These are phyloP conservation scores for Bolboschoenus planiculmis DNA, from an alignment of 176 grass and related monocot genomes.

Conservation along the genomic window DNA sequence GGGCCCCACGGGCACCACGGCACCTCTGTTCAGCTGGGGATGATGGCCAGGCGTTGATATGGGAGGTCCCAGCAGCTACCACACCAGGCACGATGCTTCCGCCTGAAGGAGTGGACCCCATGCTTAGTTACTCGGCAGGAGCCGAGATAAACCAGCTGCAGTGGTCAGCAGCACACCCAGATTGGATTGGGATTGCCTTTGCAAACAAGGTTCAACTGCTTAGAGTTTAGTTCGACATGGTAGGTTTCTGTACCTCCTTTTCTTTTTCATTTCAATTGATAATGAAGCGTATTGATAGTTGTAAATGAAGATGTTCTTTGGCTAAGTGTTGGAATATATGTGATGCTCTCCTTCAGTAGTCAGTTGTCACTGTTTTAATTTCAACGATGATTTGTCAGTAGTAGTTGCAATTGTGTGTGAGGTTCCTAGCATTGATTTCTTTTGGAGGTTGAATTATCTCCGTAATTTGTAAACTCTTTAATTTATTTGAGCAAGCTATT, in stretches of 20 bases:
- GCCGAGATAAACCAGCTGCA: slow-evolving; percentile 91
- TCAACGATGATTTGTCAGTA: neutral
- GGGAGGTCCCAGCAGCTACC: slow-evolving; percentile 40
- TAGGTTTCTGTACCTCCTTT: neutral
- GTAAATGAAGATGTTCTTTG: neutral
- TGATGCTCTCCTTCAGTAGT: neutral
- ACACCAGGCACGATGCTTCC: slow-evolving; percentile 32
- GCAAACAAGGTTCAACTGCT: slow-evolving; percentile 90
- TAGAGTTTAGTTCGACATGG: slow-evolving; percentile 47
- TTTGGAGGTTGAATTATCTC: neutral
- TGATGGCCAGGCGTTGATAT: slow-evolving; percentile 80
- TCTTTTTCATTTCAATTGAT: neutral
- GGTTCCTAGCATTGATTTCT: neutral
- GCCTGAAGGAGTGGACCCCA: slow-evolving; percentile 59
- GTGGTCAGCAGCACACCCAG: slow-evolving; percentile 58
- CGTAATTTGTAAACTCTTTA: neutral
- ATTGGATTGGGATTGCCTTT: slow-evolving; percentile 88
- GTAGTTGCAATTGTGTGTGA: neutral
- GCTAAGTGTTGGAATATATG: neutral
- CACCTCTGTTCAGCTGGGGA: slow-evolving; percentile 83
- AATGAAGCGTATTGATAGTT: neutral
- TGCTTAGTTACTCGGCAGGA: slow-evolving; percentile 49
- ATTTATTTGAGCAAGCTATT: neutral
- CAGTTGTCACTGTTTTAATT: neutral
- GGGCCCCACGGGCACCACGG: slow-evolving; percentile 63